Base-by-base conservation (phyloP, 2,329 filamentous ascomycete genomes). In the Tolypocladium amazonense region DNA sequence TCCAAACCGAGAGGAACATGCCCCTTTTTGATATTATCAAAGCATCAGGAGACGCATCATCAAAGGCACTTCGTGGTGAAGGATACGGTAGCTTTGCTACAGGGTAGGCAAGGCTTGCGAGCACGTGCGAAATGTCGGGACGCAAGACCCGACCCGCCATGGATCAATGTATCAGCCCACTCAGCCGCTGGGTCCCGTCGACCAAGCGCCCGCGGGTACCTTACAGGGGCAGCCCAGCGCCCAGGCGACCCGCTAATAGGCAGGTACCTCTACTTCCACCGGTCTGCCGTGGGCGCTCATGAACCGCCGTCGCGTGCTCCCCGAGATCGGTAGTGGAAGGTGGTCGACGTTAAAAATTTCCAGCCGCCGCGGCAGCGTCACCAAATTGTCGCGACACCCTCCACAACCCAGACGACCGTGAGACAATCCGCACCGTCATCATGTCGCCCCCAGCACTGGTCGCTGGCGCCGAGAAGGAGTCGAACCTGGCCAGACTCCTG, bases 401-500 rank as follows among this genome's bases (percentile, higher is more conserved):
- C 54, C 30, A 53, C 53, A 38, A 56, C 54, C 54, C 41, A 18
- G 47, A 52, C 35, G 58, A n/a, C 53, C 41, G 57, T 53, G 41
- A 58, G 50, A 59, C 30, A 39, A 58, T 39, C 39, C n/a, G 41
- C 50, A 60, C 45, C 52, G 43, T 45, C 66, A 76, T 67, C 60
- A 86, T 89, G 86, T 88, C 87, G 72, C 85, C 87, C 62, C 71
- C 79, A 50, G 71, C 74, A 27, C 71, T 73, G 67, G 73, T 76
- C 67, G 70, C 72, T 66, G 75, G 74, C 58, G 70, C 71, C 59
- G 76, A 96, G 82, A 91, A 84, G 78, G 94, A 99, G 81, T 96
- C 92, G 61, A 92, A 90, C 69, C 74, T 88, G 72, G 94, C 94
- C 69, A 85, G 94, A 76, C 78, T 99, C 66, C 79, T 97, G 65